Base-by-base conservation (phyloP, 176 grass and related monocot genomes). In the Avena sativa region DNA sequence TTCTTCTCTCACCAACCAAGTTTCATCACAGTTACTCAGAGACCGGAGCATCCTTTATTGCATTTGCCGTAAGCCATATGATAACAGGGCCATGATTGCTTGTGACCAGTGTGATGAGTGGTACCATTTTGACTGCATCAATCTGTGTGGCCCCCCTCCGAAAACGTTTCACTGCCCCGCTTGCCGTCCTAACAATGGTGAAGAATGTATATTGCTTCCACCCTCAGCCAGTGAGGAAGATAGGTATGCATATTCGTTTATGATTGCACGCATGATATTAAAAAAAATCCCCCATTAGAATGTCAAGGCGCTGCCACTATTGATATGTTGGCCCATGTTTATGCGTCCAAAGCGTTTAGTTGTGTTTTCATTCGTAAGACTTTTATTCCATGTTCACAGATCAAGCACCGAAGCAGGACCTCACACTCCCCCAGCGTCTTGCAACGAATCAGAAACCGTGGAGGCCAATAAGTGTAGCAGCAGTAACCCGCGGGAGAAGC, bases 81-180 rank as follows among this genome's bases (percentile, higher is more conserved):
- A 94, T 89, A 87, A 93, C 46, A 90, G 83, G 82, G 88, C 93
- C 30, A 98, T 98, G 96, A 92, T 98, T 76, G 96, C 96, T 34
- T 98, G 96, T 43, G 96, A 98, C 85, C 90, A 92, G 74, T 98
- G 96, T 58, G 93, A 98, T 3, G 93, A 98, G 69, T 98, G 96
- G 96, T 95, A 98, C 62, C 93, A 98, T 78, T 98, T 98, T 84
- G 90, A 98, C 80, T 98, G 96, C 85, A 92, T 98, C 62, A 90
- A 95, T 70, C 82, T 98, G 74, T 23, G 43, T 71, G 86, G 70
- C 17, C 91, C 91, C 62, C 74, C 89, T 76, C 90, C 88, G n/a
- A 79, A 92, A 80, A 91, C 82, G 49, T 98, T 94, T 61, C 89
- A 90, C 79, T 98, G 96, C 62, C 85, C 85, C 67, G 93, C 91